Conservation (phyloP, 1,284 basidiomycete genomes). For the Moesziomyces sp. region DNA sequence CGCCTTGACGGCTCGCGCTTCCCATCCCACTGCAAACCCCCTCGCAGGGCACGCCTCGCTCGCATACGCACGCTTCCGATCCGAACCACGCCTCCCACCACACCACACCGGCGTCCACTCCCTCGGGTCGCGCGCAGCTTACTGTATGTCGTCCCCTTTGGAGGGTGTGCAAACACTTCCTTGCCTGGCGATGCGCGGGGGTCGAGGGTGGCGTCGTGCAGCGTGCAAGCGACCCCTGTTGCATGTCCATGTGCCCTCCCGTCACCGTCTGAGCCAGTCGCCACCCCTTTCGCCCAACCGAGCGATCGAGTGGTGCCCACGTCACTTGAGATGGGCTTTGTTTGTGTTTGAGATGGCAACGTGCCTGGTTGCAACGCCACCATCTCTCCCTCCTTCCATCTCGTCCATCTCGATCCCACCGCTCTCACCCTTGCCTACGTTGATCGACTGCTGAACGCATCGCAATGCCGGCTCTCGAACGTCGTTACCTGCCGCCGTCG, state of each 20-base stretch:
- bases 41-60: neutral
- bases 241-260: neutral
- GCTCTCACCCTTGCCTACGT: neutral
- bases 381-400: neutral
- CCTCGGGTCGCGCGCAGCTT: too few relatives aligned
- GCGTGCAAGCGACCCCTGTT: too few relatives aligned
- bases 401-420: neutral
- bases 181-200: too few relatives aligned
- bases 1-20: too few relatives aligned
- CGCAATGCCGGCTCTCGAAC: constrained; percentile 33
- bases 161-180: too few relatives aligned
- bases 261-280: neutral
- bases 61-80: neutral
- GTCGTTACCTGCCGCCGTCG: constrained; percentile 23
- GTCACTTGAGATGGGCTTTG: neutral
- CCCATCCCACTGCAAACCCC: too few relatives aligned
- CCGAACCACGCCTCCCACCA: neutral
- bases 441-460: neutral
- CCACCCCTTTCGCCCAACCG: neutral
- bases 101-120: constrained; percentile 2
- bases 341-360: neutral
- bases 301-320: neutral
- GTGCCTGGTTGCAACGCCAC: neutral
- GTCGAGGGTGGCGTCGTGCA: too few relatives aligned
- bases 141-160: too few relatives aligned